These are phyloP conservation scores for Sesbania bispinosa DNA, from an alignment of 306 rosid species.

Conservation along the genomic window DNA sequence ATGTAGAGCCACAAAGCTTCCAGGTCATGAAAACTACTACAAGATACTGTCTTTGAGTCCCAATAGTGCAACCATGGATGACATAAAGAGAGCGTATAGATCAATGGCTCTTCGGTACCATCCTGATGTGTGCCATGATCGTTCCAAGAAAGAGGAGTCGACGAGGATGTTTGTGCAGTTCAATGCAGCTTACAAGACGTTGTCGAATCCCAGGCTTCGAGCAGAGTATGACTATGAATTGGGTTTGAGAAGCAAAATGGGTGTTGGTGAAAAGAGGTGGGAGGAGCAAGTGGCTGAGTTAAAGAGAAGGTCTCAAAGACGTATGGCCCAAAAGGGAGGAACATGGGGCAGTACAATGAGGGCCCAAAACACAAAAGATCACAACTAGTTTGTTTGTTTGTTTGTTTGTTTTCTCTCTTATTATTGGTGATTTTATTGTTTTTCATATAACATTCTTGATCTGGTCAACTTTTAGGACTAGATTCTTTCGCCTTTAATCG, in stretches of 20 bases:
- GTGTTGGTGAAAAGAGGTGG: slow-evolving; percentile 24
- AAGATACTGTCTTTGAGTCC: slow-evolving; percentile 43
- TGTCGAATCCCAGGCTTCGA: slow-evolving; percentile 48
- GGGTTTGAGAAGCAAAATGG: slow-evolving; percentile 14
- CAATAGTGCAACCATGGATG: slow-evolving; percentile 36
- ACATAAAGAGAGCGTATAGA: slow-evolving; percentile 61
- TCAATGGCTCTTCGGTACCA: slow-evolving; percentile 57
- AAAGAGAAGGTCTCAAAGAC: slow-evolving; percentile 38
- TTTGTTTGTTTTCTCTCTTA: too few species aligned
- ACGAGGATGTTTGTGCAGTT: slow-evolving; percentile 52
- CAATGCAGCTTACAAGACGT: slow-evolving; percentile 52
- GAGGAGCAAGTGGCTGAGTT: slow-evolving; percentile 46
- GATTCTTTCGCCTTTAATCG: too few species aligned
- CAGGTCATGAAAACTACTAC: slow-evolving; percentile 31
- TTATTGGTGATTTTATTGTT: too few species aligned
- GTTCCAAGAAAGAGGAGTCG: slow-evolving; percentile 43
- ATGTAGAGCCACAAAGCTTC: slow-evolving; percentile 24
- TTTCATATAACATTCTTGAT: too few species aligned
- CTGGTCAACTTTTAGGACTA: too few species aligned
- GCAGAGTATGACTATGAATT: slow-evolving; percentile 44
- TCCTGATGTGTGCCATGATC: slow-evolving; percentile 61
- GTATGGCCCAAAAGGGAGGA: slow-evolving; percentile 22
- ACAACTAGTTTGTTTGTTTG: not conserved
- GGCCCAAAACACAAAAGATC: not conserved
- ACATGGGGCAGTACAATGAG: slow-evolving; percentile 45